phyloP scores from a whole-genome alignment of 352 stramenopile species.

The Pythium rhizo-oryzae region DNA sequence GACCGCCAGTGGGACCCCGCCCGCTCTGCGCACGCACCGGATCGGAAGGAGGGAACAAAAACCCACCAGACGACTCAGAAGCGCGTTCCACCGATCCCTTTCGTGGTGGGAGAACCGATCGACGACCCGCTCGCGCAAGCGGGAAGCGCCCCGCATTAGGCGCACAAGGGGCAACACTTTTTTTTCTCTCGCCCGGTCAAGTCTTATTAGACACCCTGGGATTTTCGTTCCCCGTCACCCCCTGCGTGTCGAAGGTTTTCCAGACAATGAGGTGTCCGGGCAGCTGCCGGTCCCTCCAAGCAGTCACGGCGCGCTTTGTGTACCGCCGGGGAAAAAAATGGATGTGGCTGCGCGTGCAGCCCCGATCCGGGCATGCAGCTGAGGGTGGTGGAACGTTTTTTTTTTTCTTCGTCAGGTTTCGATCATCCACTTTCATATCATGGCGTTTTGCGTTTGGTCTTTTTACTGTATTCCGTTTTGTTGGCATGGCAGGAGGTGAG shows the following conservation, averaged over 20 bases:
- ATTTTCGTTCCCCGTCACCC: not conserved
- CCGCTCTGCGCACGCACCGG: not conserved
- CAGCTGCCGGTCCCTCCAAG: not conserved
- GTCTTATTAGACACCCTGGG: not conserved
- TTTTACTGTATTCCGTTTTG: not conserved
- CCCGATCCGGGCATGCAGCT: not conserved
- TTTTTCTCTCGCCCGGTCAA: not conserved
- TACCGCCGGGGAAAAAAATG: slow-evolving; percentile 7
- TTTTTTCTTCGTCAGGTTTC: not conserved
- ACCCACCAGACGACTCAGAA: slow-evolving; percentile 17
- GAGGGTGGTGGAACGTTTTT: not conserved
- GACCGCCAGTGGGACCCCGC: slow-evolving; percentile 15
- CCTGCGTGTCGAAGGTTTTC: no score
- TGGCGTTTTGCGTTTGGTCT: not conserved
- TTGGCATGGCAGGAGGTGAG: not conserved
- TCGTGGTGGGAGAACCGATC: not conserved
- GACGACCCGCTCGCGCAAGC: slow-evolving; percentile 4
- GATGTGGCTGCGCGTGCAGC: not conserved
- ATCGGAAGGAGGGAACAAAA: slow-evolving; percentile 18
- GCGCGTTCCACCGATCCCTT: not conserved
- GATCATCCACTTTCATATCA: slow-evolving; percentile 3
- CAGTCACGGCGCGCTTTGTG: slow-evolving; percentile 9
- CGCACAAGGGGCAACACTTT: not conserved
- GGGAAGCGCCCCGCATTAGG: not conserved
- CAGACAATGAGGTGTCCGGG: not conserved